Percentiles rank a stretch among this genome's conserved stretches.
Conservation (phyloP, 1,139 yeast species). For the Suhomyces maxii region DNA sequence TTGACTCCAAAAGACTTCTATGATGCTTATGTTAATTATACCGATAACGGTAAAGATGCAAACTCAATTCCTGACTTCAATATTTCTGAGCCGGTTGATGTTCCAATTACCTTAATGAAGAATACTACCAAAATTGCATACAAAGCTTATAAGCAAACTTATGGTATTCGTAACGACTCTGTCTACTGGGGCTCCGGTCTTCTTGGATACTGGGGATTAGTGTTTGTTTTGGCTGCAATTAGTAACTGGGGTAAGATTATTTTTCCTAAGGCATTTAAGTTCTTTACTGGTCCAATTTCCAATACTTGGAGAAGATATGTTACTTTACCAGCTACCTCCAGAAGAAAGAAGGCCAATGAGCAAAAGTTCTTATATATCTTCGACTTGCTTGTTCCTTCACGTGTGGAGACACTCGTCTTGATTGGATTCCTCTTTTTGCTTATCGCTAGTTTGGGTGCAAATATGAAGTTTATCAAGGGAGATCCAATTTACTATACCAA, state of each 20-base stretch:
- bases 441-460: slow-evolving; percentile 13
- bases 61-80: slow-evolving; percentile 25
- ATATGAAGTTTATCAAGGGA: slow-evolving; percentile 4
- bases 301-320: slow-evolving; percentile 28
- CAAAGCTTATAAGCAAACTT: slow-evolving; percentile 25
- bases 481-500: slow-evolving; percentile 9
- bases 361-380: slow-evolving; percentile 27
- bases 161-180: slow-evolving; percentile 36
- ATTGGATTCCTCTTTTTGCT: slow-evolving; percentile 15
- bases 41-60: slow-evolving; percentile 18
- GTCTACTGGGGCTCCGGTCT: slow-evolving; percentile 49
- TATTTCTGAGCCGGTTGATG: slow-evolving; percentile 16
- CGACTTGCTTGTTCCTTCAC: slow-evolving; percentile 19
- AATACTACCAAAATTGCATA: slow-evolving; percentile 14
- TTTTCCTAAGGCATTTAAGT: slow-evolving; percentile 20
- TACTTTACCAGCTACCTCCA: slow-evolving; percentile 31
- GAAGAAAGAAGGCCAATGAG: slow-evolving; percentile 26
- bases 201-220: slow-evolving; percentile 49
- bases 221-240: slow-evolving; percentile 40
- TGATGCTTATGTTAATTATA: slow-evolving; percentile 11
- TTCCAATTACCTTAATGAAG: slow-evolving; percentile 23
- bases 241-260: slow-evolving; percentile 39
- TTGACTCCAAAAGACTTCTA: not conserved
- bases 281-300: slow-evolving; percentile 24
- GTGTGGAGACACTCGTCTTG: slow-evolving; percentile 22